Percentiles rank a stretch among this genome's conserved stretches.
phyloP scores from a whole-genome alignment of 1,139 yeast species.

The Kodamaea sp. region DNA sequence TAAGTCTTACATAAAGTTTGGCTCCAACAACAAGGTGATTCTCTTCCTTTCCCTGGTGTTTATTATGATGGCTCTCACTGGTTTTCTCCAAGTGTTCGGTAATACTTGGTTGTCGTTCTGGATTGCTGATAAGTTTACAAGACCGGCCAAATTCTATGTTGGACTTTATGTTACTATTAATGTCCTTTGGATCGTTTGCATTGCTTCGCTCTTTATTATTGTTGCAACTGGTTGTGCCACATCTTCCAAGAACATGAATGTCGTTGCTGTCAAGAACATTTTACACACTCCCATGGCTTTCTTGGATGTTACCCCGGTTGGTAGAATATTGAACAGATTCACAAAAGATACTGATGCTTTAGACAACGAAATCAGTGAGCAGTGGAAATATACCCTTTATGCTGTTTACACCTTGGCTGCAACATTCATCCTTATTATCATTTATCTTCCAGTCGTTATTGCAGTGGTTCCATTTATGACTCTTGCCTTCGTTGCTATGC shows the following conservation, averaged over 20 bases:
- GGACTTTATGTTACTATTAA: conserved; percentile 68
- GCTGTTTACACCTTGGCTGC: conserved; percentile 59
- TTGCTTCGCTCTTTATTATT: conserved; percentile 43
- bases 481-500: conserved; percentile 33
- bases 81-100: conserved; percentile 64
- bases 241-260: conserved; percentile 38
- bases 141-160: conserved; percentile 52
- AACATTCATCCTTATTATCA: conserved; percentile 63
- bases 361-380: conserved; percentile 72
- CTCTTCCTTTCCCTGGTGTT: not conserved
- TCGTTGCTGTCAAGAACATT: conserved; percentile 42
- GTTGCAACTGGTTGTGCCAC: conserved; percentile 52
- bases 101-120: conserved; percentile 88
- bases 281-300: conserved; percentile 58
- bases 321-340: conserved; percentile 69
- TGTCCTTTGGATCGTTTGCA: conserved; percentile 33
- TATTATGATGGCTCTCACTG: conserved; percentile 34
- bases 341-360: conserved; percentile 80
- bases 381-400: conserved; percentile 49
- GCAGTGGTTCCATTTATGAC: conserved; percentile 45
- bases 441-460: conserved; percentile 64
- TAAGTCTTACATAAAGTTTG: conserved; percentile 10
- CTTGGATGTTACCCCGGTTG: conserved; percentile 64
- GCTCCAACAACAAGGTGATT: conserved; percentile 1
- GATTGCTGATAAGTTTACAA: conserved; percentile 58